Evolutionary conservation across 805 yeast species (phyloP).

Genomic region (Scheffersomyces lignosus): DNA sequence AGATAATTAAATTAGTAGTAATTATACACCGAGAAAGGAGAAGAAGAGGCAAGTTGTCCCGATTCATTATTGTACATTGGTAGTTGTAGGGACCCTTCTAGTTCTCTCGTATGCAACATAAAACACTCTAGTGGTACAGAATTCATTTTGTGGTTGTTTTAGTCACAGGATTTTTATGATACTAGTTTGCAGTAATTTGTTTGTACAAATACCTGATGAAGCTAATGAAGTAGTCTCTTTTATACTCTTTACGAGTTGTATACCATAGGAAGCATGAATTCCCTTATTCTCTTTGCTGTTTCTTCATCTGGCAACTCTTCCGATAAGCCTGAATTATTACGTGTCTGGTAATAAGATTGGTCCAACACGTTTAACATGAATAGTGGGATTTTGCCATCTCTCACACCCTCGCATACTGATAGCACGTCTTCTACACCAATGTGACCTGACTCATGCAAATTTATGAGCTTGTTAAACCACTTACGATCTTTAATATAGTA

Average conservation of each 20-base stretch:
- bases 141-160: no score
- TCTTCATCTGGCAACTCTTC: slow-evolving; percentile 27
- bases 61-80: no score
- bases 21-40: no score
- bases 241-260: slow-evolving; percentile 18
- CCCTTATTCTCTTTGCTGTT: slow-evolving; percentile 29
- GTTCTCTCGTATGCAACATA: no score
- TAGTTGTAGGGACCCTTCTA: no score
- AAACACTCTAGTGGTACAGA: no score
- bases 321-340: slow-evolving; percentile 13
- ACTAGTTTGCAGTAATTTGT: no score
- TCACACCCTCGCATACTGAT: slow-evolving; percentile 34
- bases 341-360: slow-evolving; percentile 25
- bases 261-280: slow-evolving; percentile 37
- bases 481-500: slow-evolving; percentile 34
- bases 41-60: no score
- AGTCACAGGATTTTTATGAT: no score
- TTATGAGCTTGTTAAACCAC: slow-evolving; percentile 36
- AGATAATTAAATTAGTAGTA: no score
- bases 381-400: slow-evolving; percentile 37
- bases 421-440: slow-evolving; percentile 31
- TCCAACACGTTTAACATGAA: slow-evolving; percentile 37
- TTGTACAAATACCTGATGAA: no score
- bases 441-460: slow-evolving; percentile 25
- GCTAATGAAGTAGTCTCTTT: no score